phyloP scores from a whole-genome alignment of 1,284 basidiomycete genomes.

The Pascua sp. region DNA sequence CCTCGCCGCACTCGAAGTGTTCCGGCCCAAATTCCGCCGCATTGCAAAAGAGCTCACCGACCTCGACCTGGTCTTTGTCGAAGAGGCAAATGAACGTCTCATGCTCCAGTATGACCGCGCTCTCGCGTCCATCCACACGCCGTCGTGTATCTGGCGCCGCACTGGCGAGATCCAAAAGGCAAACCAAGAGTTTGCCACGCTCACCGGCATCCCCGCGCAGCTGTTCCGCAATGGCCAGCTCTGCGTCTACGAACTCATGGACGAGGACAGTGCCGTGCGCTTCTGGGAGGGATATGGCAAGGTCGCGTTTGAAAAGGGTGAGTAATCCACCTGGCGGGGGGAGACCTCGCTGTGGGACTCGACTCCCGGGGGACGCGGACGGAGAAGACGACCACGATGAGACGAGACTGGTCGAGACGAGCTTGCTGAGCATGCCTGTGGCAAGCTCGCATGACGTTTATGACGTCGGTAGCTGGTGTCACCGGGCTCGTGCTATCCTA shows the following conservation, averaged over 20 bases:
- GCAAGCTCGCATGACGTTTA: no score
- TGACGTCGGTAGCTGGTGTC: no score
- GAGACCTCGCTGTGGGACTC: no score
- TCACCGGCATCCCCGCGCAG: slow-evolving; percentile 38
- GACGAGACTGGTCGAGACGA: no score
- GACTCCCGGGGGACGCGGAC: no score
- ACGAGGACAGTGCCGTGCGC: slow-evolving; percentile 91
- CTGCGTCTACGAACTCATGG: slow-evolving; percentile 97
- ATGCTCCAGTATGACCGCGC: slow-evolving; percentile 94
- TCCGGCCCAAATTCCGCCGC: slow-evolving; percentile 88
- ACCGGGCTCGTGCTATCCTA: no score
- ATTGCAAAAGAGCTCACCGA: slow-evolving; percentile 86
- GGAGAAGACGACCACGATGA: no score
- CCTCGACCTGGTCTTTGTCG: slow-evolving; percentile 95
- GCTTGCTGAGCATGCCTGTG: no score
- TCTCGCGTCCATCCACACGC: slow-evolving; percentile 92
- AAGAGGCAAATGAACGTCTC: slow-evolving; percentile 93
- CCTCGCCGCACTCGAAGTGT: slow-evolving; percentile 63
- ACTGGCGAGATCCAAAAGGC: slow-evolving; percentile 99
- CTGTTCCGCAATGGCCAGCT: slow-evolving; percentile 62
- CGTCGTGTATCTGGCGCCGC: slow-evolving; percentile 91
- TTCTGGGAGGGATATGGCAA: slow-evolving; percentile 90
- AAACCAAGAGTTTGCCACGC: slow-evolving; percentile 67
- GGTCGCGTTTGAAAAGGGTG: slow-evolving; percentile 77
- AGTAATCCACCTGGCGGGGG: no score